Base-by-base conservation (phyloP, 140 eudicot genomes). In the Senecio squalidus region DNA sequence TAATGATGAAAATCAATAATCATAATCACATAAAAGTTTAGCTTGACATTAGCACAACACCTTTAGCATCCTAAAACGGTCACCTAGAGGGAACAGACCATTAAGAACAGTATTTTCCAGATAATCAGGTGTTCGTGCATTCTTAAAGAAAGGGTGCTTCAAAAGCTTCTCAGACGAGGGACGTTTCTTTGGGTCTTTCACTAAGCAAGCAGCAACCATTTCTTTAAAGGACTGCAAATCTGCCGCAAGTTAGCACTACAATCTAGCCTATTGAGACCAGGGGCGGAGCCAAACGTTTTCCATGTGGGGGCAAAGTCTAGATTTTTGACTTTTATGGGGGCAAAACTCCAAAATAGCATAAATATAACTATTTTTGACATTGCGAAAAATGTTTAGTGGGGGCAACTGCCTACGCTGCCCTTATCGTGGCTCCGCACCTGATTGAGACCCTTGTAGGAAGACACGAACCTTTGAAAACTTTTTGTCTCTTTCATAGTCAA, bases 401-500 rank as follows among this genome's bases (percentile, higher is more conserved):
- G n/a, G n/a, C n/a, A n/a, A n/a, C n/a, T n/a, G n/a, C n/a, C n/a
- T n/a, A n/a, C n/a, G n/a, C n/a, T n/a, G n/a, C n/a, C n/a, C n/a
- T n/a, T n/a, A n/a, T n/a, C n/a, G n/a, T n/a, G n/a, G n/a, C n/a
- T n/a, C n/a, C n/a, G n/a, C n/a, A n/a, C n/a, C n/a, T n/a, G n/a
- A n/a, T 46, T 53, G 53, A 56, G 26, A 68, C 53, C 54, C 47
- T 48, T 17, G 17, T 17, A 44, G 31, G 58, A 72, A 24, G 75
- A 34, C 51, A 53, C 58, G 43, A 51, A 91, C 98, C 98, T 91
- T 91, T 6, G 98, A 91, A 58, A 91, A 91, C 60, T 79, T 81
- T 78, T 81, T 91, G 57, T 91, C 98, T 55, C 98, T 76, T 70
- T 91, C 98, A 70, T 91, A 86, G 72, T 91, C 96, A 46, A 91